These are phyloP conservation scores for Phoenix roebelenii DNA, from an alignment of 176 grass and related monocot genomes.

Conservation along the genomic window DNA sequence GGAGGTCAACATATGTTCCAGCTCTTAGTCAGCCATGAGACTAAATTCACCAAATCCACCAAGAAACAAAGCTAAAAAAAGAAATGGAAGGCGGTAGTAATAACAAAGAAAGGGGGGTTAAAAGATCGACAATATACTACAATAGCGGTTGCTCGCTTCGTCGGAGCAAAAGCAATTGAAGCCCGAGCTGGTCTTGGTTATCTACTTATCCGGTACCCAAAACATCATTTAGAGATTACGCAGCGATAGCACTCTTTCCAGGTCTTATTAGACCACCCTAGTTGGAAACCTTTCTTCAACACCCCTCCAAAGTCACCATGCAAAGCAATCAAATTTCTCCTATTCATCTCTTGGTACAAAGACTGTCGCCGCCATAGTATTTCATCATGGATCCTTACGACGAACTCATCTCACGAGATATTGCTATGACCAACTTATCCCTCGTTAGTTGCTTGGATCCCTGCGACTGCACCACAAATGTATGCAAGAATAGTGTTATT, in stretches of 20 bases:
- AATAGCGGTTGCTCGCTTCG: neutral
- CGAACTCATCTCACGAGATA: neutral
- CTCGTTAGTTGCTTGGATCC: neutral
- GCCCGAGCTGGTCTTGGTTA: too few species aligned
- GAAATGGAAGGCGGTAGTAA: too few species aligned
- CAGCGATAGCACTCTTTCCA: neutral
- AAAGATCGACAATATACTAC: neutral
- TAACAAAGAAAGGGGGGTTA: too few species aligned
- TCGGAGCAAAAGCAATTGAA: neutral
- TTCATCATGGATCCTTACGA: neutral
- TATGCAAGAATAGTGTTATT: slow-evolving; percentile 3
- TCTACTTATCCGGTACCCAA: neutral
- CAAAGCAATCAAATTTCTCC: neutral
- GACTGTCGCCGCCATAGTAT: too few species aligned
- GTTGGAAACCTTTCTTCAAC: neutral
- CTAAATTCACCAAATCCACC: too few species aligned
- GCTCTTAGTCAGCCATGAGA: too few species aligned
- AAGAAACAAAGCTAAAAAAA: too few species aligned
- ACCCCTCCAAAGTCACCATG: neutral
- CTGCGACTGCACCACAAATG: slow-evolving; percentile 2
- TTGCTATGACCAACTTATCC: slow-evolving; percentile 3
- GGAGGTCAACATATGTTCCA: too few species aligned
- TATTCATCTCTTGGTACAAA: neutral
- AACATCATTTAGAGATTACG: neutral
- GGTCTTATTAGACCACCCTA: neutral